A percentile compares a stretch with the other conserved stretches of the same genome.
Conservation (phyloP, 2,329 filamentous ascomycete genomes). For the Colletotrichum filicis region DNA sequence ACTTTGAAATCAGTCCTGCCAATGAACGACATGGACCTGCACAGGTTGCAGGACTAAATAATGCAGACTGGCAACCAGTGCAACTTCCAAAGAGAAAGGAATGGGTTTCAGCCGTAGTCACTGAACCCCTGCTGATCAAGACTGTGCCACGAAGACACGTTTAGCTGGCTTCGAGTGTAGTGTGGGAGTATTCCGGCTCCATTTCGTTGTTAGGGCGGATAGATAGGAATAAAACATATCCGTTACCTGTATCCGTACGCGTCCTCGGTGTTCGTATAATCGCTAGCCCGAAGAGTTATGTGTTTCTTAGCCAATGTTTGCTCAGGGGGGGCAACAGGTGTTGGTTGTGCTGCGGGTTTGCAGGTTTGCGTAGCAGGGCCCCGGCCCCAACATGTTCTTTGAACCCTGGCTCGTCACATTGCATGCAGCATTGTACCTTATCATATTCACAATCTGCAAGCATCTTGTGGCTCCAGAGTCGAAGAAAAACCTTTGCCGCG, state of each 20-base stretch:
- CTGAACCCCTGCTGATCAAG: neutral
- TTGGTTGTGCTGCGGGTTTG: neutral
- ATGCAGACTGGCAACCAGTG: conserved; percentile 34
- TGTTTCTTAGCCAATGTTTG: no score
- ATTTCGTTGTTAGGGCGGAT: no score
- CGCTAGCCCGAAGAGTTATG: no score
- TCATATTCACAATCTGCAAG: neutral
- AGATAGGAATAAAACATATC: no score
- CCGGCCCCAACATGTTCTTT: neutral
- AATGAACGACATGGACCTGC: neutral
- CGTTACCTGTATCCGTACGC: no score
- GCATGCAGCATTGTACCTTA: neutral
- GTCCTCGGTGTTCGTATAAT: no score
- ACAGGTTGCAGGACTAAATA: neutral
- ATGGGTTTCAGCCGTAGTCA: conserved; percentile 39
- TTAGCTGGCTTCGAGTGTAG: no score
- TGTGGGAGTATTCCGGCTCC: no score
- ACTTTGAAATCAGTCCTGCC: neutral
- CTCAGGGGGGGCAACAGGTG: neutral
- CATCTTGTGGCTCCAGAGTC: neutral
- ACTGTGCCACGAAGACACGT: neutral
- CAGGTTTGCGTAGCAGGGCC: neutral
- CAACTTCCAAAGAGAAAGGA: conserved; percentile 36
- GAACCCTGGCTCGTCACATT: neutral
- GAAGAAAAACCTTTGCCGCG: neutral